Base-by-base conservation (phyloP, 2,329 filamentous ascomycete genomes). In the Monilinia polystroma region DNA sequence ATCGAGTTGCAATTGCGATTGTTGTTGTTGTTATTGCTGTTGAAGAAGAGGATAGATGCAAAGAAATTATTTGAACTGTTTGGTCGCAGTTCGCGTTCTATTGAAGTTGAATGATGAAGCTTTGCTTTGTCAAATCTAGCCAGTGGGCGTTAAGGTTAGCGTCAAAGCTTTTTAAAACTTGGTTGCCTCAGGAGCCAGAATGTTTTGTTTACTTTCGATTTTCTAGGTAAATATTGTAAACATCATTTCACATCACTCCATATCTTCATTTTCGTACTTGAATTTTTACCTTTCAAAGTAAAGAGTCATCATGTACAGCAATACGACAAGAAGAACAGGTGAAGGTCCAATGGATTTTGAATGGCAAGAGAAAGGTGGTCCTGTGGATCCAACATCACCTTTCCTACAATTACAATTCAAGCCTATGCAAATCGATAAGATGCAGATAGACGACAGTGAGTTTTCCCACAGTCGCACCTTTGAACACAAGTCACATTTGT, bases 311-410 rank as follows among this genome's bases (percentile, higher is more conserved):
- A 75, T 75, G 72, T 75, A 72, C 64, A 71, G 66, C 23, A 71
- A 87, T 64, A 63, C 85, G 81, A 81, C 85, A 64, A 80, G 81
- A 71, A 80, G 87, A 72, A 85, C 83, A 2, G 83, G 80, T 70
- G 86, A 88, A 77, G 80, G 84, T 69, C 85, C 80, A 70, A 89
- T 89, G 87, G 87, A 89, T 72, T 89, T 85, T 84, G 85, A 89
- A 75, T 89, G 86, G 75, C 82, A 88, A 72, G 81, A 80, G 38
- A 77, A 79, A 58, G 85, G 41, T 29, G 66, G 82, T 1, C 85
- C 85, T 23, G 77, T 86, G 68, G 87, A 89, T 77, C 82, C 81
- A 23, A 85, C 84, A 12, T 88, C 86, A 70, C 87, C 87, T 2
- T 89, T 88, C 75, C 80, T 83, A 26, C 84, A 86, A 70, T 80